These are phyloP conservation scores for Blastobotrys muscicola DNA, from an alignment of 805 yeast species.

Conservation along the genomic window DNA sequence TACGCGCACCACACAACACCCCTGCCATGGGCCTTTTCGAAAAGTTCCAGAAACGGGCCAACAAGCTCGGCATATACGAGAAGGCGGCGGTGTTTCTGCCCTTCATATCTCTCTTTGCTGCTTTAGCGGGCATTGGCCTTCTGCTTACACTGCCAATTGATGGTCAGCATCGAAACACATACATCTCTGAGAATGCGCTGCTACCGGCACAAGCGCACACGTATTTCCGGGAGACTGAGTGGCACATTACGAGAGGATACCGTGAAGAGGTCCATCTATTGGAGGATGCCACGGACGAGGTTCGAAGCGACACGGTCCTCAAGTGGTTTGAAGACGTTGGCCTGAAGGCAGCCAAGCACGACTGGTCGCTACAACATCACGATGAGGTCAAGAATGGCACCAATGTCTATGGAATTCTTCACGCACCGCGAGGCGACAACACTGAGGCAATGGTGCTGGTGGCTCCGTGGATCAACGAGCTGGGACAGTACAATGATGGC, in stretches of 20 bases:
- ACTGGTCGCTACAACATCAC: constrained; percentile 24
- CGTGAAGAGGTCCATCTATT: constrained; percentile 46
- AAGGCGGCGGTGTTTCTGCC: constrained; percentile 21
- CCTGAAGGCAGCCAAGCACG: constrained; percentile 46
- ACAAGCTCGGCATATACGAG: constrained; percentile 21
- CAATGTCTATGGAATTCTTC: constrained; percentile 69
- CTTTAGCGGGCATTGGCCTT: constrained; percentile 41
- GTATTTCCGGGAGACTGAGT: constrained; percentile 86
- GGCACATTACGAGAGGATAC: constrained; percentile 85
- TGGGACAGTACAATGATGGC: constrained; percentile 59
- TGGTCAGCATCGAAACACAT: constrained; percentile 75
- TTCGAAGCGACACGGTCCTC: constrained; percentile 39
- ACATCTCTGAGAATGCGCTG: constrained; percentile 90
- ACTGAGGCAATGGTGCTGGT: constrained; percentile 89
- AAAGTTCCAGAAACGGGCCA: constrained; percentile 21
- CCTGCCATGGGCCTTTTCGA: constrained; percentile 29
- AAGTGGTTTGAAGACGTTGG: constrained; percentile 67
- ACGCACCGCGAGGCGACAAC: constrained; percentile 92
- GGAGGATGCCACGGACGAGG: constrained; percentile 16
- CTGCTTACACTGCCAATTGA: constrained; percentile 58
- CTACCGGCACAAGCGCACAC: constrained; percentile 95
- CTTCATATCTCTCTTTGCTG: constrained; percentile 21
- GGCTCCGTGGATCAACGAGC: constrained; percentile 76
- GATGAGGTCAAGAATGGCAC: constrained; percentile 29
- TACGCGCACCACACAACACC: background rate